These are phyloP conservation scores for Ophiosphaerella narmari DNA, from an alignment of 2,329 filamentous ascomycete genomes.

Conservation along the genomic window DNA sequence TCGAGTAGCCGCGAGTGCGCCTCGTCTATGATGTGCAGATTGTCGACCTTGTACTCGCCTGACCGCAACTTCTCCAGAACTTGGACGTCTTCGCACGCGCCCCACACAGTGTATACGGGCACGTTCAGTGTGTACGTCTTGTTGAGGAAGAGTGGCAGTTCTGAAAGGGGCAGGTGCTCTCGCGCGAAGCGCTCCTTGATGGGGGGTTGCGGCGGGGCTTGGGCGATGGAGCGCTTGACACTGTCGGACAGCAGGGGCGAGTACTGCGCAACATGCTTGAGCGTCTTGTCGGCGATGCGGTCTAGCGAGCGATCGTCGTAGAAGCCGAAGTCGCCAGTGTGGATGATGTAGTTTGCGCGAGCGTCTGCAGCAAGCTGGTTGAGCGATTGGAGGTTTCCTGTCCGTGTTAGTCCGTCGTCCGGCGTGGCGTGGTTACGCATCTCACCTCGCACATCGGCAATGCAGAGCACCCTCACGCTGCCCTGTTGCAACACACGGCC, in stretches of 20 bases:
- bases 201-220: constrained; percentile 65
- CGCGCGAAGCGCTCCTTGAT: constrained; percentile 85
- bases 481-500: constrained; percentile 57
- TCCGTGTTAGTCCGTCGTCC: constrained; percentile 11
- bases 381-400: constrained; percentile 91
- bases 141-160: constrained; percentile 85
- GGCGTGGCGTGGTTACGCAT: neutral
- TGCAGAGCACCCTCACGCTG: constrained; percentile 55
- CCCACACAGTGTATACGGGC: constrained; percentile 98
- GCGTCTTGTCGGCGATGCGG: constrained; percentile 96
- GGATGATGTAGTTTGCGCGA: constrained; percentile 94
- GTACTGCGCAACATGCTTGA: constrained; percentile 98
- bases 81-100: constrained; percentile 96
- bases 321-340: constrained; percentile 98
- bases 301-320: constrained; percentile 96
- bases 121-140: constrained; percentile 91
- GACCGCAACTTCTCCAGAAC: constrained; percentile 97
- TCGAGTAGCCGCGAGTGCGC: constrained; percentile 94
- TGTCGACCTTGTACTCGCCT: constrained; percentile 95
- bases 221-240: constrained; percentile 69
- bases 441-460: constrained; percentile 58
- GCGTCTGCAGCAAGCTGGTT: constrained; percentile 96
- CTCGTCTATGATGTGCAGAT: constrained; percentile 98
- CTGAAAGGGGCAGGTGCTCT: constrained; percentile 85
- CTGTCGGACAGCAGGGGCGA: constrained; percentile 87